phyloP scores from a whole-genome alignment of 495 filamentous ascomycete species.

The Podospora anserina region DNA sequence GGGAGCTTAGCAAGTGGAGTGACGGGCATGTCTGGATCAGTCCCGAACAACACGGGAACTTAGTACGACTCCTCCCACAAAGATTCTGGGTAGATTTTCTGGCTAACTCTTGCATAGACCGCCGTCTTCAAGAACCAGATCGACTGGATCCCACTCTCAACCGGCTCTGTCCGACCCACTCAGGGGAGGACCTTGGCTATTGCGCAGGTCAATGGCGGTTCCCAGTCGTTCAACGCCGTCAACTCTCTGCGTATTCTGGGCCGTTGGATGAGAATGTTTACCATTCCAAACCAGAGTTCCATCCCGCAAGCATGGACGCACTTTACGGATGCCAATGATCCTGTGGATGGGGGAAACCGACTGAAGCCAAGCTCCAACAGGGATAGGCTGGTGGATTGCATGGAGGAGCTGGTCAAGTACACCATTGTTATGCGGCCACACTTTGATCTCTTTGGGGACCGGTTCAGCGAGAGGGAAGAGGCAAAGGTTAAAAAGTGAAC shows the following conservation, averaged over 20 bases:
- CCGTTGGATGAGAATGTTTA: slow-evolving; percentile 77
- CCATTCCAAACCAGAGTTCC: slow-evolving; percentile 66
- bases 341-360: slow-evolving; percentile 41
- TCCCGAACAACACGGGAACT: slow-evolving; percentile 68
- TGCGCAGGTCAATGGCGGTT: slow-evolving; percentile 63
- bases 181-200: slow-evolving; percentile 66
- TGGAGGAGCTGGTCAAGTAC: slow-evolving; percentile 77
- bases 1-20: slow-evolving; percentile 62
- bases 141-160: slow-evolving; percentile 67
- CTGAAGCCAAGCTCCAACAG: slow-evolving; percentile 61
- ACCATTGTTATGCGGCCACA: slow-evolving; percentile 63
- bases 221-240: slow-evolving; percentile 72
- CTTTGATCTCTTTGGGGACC: slow-evolving; percentile 61
- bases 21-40: slow-evolving; percentile 69
- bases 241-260: slow-evolving; percentile 67
- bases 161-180: slow-evolving; percentile 63
- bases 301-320: slow-evolving; percentile 65
- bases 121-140: slow-evolving; percentile 75
- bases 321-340: slow-evolving; percentile 46
- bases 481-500: slow-evolving; percentile 2
- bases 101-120: slow-evolving; percentile 40
- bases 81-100: background rate
- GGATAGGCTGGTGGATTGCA: slow-evolving; percentile 68
- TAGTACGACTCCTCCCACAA: slow-evolving; percentile 40
- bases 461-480: slow-evolving; percentile 55